Evolutionary conservation across 352 stramenopile species (phyloP).

Genomic region (Globisporangium paroecandrum): DNA sequence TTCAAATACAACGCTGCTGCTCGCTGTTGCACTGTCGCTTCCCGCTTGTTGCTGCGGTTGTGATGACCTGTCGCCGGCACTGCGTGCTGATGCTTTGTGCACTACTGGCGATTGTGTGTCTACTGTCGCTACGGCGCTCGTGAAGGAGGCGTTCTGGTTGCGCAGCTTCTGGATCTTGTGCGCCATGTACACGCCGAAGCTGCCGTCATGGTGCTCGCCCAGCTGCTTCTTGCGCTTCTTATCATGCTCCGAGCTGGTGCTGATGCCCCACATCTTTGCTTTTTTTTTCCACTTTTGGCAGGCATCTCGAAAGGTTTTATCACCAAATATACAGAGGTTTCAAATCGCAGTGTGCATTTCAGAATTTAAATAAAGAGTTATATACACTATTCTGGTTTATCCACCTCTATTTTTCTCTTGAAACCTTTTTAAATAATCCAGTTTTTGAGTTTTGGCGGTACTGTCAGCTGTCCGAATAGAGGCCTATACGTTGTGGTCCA

Average conservation of each 20-base stretch:
- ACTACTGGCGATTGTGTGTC: neutral
- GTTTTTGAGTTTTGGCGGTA: neutral
- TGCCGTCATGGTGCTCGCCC: conserved; percentile 85
- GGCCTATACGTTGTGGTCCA: neutral
- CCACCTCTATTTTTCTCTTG: no score
- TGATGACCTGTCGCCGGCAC: no score
- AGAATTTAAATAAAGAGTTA: no score
- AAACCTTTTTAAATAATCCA: neutral
- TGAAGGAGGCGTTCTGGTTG: conserved; percentile 56
- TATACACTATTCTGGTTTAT: no score
- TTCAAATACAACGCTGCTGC: conserved; percentile 44
- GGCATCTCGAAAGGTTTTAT: no score
- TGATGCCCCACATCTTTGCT: neutral
- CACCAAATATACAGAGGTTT: no score
- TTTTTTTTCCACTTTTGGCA: neutral
- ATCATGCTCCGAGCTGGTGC: neutral
- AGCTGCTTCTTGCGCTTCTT: conserved; percentile 47
- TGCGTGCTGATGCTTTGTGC: neutral
- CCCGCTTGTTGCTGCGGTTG: neutral
- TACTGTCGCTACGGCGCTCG: neutral
- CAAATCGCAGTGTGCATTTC: no score
- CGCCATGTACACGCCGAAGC: conserved; percentile 87
- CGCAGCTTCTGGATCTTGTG: conserved; percentile 91
- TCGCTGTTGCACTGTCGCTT: neutral
- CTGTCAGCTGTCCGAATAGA: neutral